These are phyloP conservation scores for Solanum hybrid DNA, from an alignment of 305 asterid species.

Conservation along the genomic window DNA sequence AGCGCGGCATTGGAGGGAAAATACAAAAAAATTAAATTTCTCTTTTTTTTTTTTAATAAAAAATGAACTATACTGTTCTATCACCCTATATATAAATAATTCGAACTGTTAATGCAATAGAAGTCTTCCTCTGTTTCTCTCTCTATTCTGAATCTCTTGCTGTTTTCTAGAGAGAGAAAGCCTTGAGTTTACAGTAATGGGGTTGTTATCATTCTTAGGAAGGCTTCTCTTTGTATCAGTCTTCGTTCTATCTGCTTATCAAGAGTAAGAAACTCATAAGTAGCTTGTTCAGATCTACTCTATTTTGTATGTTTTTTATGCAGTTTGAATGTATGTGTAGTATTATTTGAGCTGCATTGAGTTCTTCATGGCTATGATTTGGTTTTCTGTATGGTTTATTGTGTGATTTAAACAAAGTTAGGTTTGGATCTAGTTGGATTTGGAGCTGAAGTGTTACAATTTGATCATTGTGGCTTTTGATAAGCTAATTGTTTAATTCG, in stretches of 20 bases:
- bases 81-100: background rate
- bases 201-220: slow-evolving; percentile 70
- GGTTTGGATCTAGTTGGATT: background rate
- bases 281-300: slow-evolving; percentile 32
- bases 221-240: slow-evolving; percentile 81
- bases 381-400: background rate
- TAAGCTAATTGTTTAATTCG: background rate
- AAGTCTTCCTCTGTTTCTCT: background rate
- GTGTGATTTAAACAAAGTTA: background rate
- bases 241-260: slow-evolving; percentile 79
- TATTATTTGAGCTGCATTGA: background rate
- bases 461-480: background rate
- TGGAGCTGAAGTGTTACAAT: background rate
- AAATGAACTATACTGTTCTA: background rate
- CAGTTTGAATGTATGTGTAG: background rate
- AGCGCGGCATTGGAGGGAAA: background rate
- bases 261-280: slow-evolving; percentile 49
- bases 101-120: background rate
- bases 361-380: background rate
- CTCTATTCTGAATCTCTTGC: slow-evolving; percentile 23
- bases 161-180: slow-evolving; percentile 22
- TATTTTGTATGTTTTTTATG: background rate
- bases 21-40: background rate
- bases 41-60: background rate
- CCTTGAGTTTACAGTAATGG: slow-evolving; percentile 28